phyloP scores from a whole-genome alignment of 352 stramenopile genomes.

The Pythium phragmiticola region DNA sequence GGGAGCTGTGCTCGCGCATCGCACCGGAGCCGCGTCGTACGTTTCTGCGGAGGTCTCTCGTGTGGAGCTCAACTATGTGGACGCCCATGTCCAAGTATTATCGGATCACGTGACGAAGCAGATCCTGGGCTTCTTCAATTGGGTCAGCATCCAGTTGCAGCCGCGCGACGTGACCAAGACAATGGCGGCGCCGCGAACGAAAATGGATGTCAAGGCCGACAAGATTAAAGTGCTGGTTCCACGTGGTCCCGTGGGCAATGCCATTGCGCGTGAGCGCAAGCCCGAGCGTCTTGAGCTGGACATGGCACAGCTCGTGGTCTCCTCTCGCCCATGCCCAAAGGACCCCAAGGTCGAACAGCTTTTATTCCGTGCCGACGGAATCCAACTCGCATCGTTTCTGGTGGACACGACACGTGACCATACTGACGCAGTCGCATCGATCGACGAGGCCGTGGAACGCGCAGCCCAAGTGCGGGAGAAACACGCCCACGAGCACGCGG shows the following conservation, averaged over 20 bases:
- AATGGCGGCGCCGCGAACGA: slow-evolving; percentile 50
- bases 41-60: slow-evolving; percentile 39
- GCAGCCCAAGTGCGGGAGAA: slow-evolving; percentile 13
- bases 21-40: slow-evolving; percentile 40
- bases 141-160: slow-evolving; percentile 51
- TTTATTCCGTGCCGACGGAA: slow-evolving; percentile 34
- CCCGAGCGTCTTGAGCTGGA: slow-evolving; percentile 57
- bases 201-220: slow-evolving; percentile 45
- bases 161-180: slow-evolving; percentile 29
- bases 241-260: slow-evolving; percentile 44
- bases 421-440: slow-evolving; percentile 35
- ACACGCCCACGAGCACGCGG: slow-evolving; percentile 19
- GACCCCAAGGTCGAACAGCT: slow-evolving; percentile 50
- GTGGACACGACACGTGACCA: slow-evolving; percentile 27
- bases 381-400: slow-evolving; percentile 47
- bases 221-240: slow-evolving; percentile 46
- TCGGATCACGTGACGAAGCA: slow-evolving; percentile 55
- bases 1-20: slow-evolving; percentile 37
- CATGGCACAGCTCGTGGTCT: slow-evolving; percentile 39
- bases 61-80: slow-evolving; percentile 63
- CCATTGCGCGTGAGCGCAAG: slow-evolving; percentile 36
- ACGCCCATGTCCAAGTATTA: slow-evolving; percentile 44
- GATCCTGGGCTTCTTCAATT: slow-evolving; percentile 65
- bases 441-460: slow-evolving; percentile 34
- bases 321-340: slow-evolving; percentile 43